Evolutionary conservation across 257 asterid genomes (phyloP).

Genomic region (Solanum tarijense): DNA sequence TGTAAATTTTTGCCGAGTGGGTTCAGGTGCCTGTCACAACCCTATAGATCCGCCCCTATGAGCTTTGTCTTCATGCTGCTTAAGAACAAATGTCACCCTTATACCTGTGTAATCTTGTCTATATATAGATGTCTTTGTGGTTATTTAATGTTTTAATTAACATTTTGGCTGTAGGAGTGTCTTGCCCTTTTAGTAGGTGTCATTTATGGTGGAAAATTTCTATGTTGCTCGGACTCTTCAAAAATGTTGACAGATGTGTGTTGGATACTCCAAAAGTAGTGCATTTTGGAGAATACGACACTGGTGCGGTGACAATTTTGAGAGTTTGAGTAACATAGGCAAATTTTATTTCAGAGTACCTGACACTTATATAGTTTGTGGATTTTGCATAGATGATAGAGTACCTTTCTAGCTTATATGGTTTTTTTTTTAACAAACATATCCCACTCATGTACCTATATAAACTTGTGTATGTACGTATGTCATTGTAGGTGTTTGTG

Average conservation of each 20-base stretch:
- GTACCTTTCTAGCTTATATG: neutral
- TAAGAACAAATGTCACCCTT: neutral
- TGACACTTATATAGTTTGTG: neutral
- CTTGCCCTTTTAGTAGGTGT: neutral
- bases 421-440: neutral
- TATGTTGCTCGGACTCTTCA: neutral
- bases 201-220: neutral
- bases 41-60: neutral
- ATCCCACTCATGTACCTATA: neutral
- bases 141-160: neutral
- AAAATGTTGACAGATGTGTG: neutral
- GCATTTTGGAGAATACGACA: neutral
- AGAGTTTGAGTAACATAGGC: neutral
- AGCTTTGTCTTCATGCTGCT: neutral
- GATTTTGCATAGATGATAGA: neutral
- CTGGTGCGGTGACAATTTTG: neutral
- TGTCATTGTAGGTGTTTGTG: neutral
- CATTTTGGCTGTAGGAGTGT: neutral
- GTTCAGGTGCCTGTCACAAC: neutral
- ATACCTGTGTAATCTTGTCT: neutral
- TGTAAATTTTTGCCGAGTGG: neutral
- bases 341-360: neutral
- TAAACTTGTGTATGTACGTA: neutral
- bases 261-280: neutral
- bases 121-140: neutral